These are phyloP conservation scores for Cladosporium sp. DNA, from an alignment of 2,329 filamentous ascomycete genomes.

Conservation along the genomic window DNA sequence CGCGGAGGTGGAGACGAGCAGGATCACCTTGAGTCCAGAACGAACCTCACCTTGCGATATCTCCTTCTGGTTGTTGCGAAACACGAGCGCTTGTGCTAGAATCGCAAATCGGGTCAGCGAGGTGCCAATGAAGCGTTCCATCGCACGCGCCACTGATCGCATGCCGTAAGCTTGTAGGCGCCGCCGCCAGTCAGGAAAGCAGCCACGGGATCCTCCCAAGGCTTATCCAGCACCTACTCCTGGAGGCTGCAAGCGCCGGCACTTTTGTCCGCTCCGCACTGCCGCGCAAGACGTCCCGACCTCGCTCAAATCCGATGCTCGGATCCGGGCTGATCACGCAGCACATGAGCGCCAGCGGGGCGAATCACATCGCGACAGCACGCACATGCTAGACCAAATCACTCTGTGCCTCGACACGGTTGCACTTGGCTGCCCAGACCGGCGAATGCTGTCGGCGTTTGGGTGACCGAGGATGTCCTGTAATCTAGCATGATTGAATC, in stretches of 20 bases:
- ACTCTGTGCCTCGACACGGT: background rate
- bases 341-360: background rate
- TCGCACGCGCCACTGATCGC: background rate
- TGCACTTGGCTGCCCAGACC: slow-evolving; percentile 7
- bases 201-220: background rate
- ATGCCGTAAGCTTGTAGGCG: background rate
- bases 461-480: slow-evolving; percentile 6
- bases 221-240: background rate
- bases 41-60: no score
- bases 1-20: no score
- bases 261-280: background rate
- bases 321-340: background rate
- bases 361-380: slow-evolving; percentile 1
- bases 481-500: background rate
- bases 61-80: no score
- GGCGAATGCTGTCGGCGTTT: slow-evolving; percentile 8
- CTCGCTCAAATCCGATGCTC: background rate
- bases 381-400: background rate
- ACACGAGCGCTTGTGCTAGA: no score
- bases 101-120: no score
- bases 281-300: background rate
- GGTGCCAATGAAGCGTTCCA: no score
- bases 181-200: slow-evolving; percentile 1
- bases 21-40: no score
- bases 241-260: slow-evolving; percentile 1